Percentiles rank a stretch among this genome's conserved stretches.
These are phyloP conservation scores for Phyllosticta paracitricarpa DNA, from an alignment of 2,329 filamentous ascomycete genomes.

Conservation along the genomic window DNA sequence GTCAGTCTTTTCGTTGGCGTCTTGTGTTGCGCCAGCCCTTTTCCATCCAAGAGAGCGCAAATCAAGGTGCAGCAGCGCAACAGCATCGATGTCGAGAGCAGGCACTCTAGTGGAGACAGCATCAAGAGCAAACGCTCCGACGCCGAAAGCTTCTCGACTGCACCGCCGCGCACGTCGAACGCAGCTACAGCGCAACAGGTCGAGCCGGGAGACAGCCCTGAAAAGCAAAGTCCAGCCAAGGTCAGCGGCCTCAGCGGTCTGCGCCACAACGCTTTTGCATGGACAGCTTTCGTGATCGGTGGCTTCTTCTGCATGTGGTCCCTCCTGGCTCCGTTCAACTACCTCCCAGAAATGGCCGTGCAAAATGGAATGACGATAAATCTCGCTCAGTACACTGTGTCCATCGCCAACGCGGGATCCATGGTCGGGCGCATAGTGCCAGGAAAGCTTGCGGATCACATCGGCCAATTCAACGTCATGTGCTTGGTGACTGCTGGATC, in stretches of 20 bases:
- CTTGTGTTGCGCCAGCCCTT: constrained; percentile 4
- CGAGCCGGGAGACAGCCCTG: neutral
- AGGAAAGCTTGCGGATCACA: constrained; percentile 33
- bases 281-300: neutral
- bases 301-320: constrained; percentile 29
- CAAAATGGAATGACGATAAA: constrained; percentile 40
- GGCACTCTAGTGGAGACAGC: neutral
- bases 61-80: neutral
- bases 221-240: neutral
- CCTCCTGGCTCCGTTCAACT: constrained; percentile 41
- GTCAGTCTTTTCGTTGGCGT: constrained; percentile 7
- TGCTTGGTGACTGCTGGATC: constrained; percentile 37
- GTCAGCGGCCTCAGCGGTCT: neutral
- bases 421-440: constrained; percentile 33
- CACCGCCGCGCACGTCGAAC: neutral
- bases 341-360: constrained; percentile 46
- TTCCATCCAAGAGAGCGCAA: constrained; percentile 1
- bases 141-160: neutral
- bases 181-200: neutral
- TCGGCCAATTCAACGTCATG: constrained; percentile 29
- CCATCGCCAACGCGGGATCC: constrained; percentile 32
- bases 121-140: neutral
- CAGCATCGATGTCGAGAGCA: neutral
- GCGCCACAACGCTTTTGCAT: neutral
- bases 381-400: constrained; percentile 38